Percentiles rank a stretch among this genome's conserved stretches.
Conservation (phyloP, 345 rosid species). For the Camelina sativa region DNA sequence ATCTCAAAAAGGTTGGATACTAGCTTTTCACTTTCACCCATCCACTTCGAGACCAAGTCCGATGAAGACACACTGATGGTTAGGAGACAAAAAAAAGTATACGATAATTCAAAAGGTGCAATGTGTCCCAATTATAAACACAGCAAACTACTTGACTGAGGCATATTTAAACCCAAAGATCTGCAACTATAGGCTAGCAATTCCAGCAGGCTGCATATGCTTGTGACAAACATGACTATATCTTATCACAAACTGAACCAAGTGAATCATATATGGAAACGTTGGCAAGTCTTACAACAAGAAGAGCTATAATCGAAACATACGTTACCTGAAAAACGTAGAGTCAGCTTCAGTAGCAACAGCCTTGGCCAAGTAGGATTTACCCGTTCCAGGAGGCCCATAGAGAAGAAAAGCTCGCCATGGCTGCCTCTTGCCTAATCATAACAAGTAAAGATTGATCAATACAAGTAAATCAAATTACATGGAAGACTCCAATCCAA, state of each 20-base stretch:
- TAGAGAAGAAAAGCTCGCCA: conserved; percentile 89
- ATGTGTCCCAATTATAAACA: conserved; percentile 6
- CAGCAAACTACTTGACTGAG: neutral
- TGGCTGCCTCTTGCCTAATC: conserved; percentile 80
- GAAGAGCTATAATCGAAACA: neutral
- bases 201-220: too few species aligned
- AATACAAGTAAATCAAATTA: neutral
- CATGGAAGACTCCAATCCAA: neutral
- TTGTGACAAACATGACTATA: too few species aligned
- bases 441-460: conserved; percentile 3
- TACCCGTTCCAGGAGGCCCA: conserved; percentile 94
- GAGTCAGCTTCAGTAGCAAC: conserved; percentile 94
- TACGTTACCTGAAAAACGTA: conserved; percentile 74
- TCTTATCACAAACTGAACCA: neutral
- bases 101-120: neutral
- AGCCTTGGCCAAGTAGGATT: conserved; percentile 88
- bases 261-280: conserved; percentile 16
- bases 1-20: conserved; percentile 87
- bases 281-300: conserved; percentile 11
- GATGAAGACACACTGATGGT: conserved; percentile 77
- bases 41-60: conserved; percentile 94
- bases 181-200: too few species aligned
- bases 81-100: conserved; percentile 19
- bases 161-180: too few species aligned
- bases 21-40: conserved; percentile 97